Evolutionary conservation across 495 filamentous ascomycete genomes (phyloP).

Genomic region (Talaromyces proteolyticus): DNA sequence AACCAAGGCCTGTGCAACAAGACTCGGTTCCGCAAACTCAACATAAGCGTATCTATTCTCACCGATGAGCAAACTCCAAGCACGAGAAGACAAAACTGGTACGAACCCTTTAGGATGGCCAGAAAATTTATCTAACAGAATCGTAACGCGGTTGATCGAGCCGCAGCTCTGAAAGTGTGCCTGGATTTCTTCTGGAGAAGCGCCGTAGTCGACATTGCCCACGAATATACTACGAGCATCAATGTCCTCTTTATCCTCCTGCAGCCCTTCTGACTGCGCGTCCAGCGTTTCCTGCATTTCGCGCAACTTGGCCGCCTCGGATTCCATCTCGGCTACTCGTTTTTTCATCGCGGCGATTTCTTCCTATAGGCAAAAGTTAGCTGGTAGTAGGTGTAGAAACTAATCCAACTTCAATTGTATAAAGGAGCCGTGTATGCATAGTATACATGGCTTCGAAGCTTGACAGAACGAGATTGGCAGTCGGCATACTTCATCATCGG

Average conservation of each 20-base stretch:
- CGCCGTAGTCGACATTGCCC: constrained; percentile 97
- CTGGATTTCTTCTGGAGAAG: constrained; percentile 97
- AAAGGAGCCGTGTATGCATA: too few relatives aligned
- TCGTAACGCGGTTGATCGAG: constrained; percentile 96
- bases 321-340: constrained; percentile 98
- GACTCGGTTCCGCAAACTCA: constrained; percentile 91
- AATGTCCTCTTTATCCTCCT: constrained; percentile 93
- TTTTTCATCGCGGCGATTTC: constrained; percentile 98
- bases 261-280: constrained; percentile 71
- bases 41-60: constrained; percentile 90
- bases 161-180: constrained; percentile 98
- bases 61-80: constrained; percentile 42
- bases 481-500: constrained; percentile 38
- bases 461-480: not conserved
- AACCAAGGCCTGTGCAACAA: constrained; percentile 89
- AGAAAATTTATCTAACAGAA: constrained; percentile 94
- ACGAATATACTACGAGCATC: constrained; percentile 97
- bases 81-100: too few relatives aligned
- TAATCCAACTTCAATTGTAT: too few relatives aligned
- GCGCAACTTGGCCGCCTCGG: constrained; percentile 88
- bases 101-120: constrained; percentile 97
- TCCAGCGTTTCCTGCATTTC: constrained; percentile 94
- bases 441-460: not conserved
- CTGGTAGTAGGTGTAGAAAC: not conserved
- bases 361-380: constrained; percentile 47